Conservation (phyloP, 495 filamentous ascomycete species). For the Annulohypoxylon bovei region DNA sequence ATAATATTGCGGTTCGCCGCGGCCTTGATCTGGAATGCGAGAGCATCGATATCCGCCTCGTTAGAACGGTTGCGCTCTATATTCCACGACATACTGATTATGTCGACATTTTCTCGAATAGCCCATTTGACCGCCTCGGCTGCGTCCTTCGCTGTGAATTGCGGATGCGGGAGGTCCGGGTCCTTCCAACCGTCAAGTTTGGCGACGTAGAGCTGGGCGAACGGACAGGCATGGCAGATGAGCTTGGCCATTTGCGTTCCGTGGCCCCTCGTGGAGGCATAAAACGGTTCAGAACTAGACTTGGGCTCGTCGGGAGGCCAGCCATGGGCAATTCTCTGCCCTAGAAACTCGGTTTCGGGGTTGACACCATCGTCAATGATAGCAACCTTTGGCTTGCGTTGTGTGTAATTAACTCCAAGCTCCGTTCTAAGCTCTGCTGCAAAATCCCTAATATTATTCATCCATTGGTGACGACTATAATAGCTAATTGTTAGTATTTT, state of each 20-base stretch:
- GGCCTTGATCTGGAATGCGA: conserved; percentile 9
- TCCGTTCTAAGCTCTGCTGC: conserved; percentile 25
- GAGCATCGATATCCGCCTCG: conserved; percentile 20
- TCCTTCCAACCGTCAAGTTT: conserved; percentile 43
- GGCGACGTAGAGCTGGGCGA: conserved; percentile 47
- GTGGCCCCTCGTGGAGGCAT: conserved; percentile 48
- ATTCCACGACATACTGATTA: conserved; percentile 51
- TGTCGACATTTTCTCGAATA: conserved; percentile 35
- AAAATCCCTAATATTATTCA: conserved; percentile 42
- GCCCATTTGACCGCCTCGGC: conserved; percentile 47
- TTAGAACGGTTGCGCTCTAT: conserved; percentile 25
- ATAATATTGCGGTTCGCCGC: conserved; percentile 22
- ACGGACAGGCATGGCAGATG: conserved; percentile 50
- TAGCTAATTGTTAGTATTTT: background rate
- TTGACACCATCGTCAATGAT: conserved; percentile 59
- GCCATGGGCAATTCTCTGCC: conserved; percentile 17
- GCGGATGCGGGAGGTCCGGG: conserved; percentile 38
- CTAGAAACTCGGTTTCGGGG: conserved; percentile 33
- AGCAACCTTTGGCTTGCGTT: conserved; percentile 45
- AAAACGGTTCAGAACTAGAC: conserved; percentile 43
- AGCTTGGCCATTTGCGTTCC: conserved; percentile 55
- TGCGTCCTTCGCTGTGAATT: conserved; percentile 45
- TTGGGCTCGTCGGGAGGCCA: conserved; percentile 38
- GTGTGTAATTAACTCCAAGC: conserved; percentile 28
- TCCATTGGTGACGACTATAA: conserved; percentile 39